Base-by-base conservation (phyloP, 306 rosid genomes). In the Boehmeria nivea region DNA sequence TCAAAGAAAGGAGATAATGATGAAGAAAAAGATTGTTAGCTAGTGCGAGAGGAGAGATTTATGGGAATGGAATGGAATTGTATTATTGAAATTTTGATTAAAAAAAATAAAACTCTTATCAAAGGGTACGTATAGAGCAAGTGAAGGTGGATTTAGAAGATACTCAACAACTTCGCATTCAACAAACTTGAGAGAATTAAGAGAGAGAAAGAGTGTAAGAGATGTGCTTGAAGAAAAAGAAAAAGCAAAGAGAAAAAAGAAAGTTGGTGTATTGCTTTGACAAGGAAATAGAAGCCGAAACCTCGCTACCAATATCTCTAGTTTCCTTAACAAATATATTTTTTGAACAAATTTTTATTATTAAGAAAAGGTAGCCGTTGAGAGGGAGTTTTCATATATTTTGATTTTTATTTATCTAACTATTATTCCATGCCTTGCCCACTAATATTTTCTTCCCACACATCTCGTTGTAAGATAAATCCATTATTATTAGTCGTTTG, bases 171-270 rank as follows among this genome's bases (percentile, higher is more conserved):
- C 73, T 78, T 52, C 59, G 42, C 44, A 58, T 67, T 60, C 73
- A 81, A 80, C 90, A 69, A 67, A 83, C 65, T 47, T 39, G 24
- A 45, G 15, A 65, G 58, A 25, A 54, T 55, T 43, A 54, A 21
- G 59, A 51, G 57, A 33, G 78, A 71, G 66, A 50, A 70, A 75
- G 69, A 43, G 54, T 40, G 63, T 48, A 67, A 50, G 57, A 40
- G 57, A 76, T 85, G 81, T 82, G 38, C 98, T 87, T 81, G 72
- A 87, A 84, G 85, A 65, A 67, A 81, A 87, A 84, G 96, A 72
- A 76, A 82, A 68, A 55, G 47, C 59, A 46, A 40, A 40, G 8
- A 45, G 47, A 20, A 60, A 54, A 69, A 44, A 65, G 60, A 74
- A 66, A 76, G 88, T 82, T 71, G 94, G 94, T 28, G 34, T 86